phyloP scores from a whole-genome alignment of 441 rosid species.

The Viola pubescens region DNA sequence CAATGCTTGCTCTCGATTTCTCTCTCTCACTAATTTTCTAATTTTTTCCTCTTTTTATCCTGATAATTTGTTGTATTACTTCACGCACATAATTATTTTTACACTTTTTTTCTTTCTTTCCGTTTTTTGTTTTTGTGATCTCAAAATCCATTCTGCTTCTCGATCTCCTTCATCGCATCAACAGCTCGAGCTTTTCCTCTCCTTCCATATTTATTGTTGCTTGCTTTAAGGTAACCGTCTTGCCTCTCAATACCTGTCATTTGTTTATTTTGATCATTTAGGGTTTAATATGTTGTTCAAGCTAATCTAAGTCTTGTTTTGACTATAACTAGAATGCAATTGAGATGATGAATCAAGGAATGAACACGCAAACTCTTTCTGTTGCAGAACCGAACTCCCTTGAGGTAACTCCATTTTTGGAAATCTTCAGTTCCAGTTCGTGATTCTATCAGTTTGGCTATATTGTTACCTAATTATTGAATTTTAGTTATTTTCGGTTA shows the following conservation, averaged over 20 bases:
- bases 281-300: not conserved
- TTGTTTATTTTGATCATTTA: not conserved
- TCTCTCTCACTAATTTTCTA: not conserved
- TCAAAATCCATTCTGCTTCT: constrained; percentile 5
- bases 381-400: constrained; percentile 54
- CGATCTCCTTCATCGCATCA: constrained; percentile 9
- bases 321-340: constrained; percentile 27
- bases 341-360: constrained; percentile 77
- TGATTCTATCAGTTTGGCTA: not conserved
- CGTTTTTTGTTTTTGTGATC: constrained; percentile 7
- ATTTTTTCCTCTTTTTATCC: not conserved
- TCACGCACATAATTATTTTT: not conserved
- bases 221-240: not conserved
- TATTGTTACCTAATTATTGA: not conserved
- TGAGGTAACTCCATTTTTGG: constrained; percentile 44
- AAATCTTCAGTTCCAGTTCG: not conserved
- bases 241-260: constrained; percentile 30
- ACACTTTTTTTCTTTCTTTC: constrained; percentile 3
- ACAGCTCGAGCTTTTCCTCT: not conserved
- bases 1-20: not conserved
- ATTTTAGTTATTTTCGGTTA: not conserved
- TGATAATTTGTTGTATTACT: not conserved
- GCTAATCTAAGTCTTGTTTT: not conserved
- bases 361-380: constrained; percentile 46
- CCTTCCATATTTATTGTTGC: constrained; percentile 2